Percentiles rank a stretch among this genome's conserved stretches.
These are phyloP conservation scores for Blastobotrys apis DNA, from an alignment of 1,139 yeast species.

Conservation along the genomic window DNA sequence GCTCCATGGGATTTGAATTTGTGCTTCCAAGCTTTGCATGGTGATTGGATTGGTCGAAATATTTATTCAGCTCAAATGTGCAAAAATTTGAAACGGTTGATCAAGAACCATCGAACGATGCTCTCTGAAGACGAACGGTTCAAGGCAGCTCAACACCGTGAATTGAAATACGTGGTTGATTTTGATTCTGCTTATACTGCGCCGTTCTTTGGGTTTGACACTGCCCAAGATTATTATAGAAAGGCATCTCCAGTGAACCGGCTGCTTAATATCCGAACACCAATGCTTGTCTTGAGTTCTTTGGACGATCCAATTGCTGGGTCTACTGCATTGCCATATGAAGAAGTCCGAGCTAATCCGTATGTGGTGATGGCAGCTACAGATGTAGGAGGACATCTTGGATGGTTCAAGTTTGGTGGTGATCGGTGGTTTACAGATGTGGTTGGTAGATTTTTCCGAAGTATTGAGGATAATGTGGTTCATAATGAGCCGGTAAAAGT, in stretches of 20 bases:
- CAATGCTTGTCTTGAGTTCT: constrained; percentile 64
- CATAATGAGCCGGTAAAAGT: constrained; percentile 4
- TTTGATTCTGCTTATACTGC: constrained; percentile 76
- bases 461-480: constrained; percentile 41
- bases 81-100: constrained; percentile 55
- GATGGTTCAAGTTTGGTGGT: constrained; percentile 58
- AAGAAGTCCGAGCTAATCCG: constrained; percentile 63
- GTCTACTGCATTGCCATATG: constrained; percentile 53
- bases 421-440: constrained; percentile 72
- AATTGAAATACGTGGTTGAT: constrained; percentile 44
- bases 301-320: constrained; percentile 80
- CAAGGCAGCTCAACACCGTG: constrained; percentile 34
- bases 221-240: constrained; percentile 69
- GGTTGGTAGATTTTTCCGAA: constrained; percentile 55
- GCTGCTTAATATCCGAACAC: constrained; percentile 54
- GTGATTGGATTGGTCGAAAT: constrained; percentile 55
- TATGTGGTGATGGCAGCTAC: constrained; percentile 63
- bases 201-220: constrained; percentile 64
- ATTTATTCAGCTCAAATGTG: constrained; percentile 67
- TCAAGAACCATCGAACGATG: constrained; percentile 57
- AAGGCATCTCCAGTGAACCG: constrained; percentile 61
- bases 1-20: constrained; percentile 81
- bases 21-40: constrained; percentile 49
- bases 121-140: constrained; percentile 42
- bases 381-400: constrained; percentile 83